These are phyloP conservation scores for Pseudogymnoascus sp. DNA, from an alignment of 2,329 filamentous ascomycete species.

Conservation along the genomic window DNA sequence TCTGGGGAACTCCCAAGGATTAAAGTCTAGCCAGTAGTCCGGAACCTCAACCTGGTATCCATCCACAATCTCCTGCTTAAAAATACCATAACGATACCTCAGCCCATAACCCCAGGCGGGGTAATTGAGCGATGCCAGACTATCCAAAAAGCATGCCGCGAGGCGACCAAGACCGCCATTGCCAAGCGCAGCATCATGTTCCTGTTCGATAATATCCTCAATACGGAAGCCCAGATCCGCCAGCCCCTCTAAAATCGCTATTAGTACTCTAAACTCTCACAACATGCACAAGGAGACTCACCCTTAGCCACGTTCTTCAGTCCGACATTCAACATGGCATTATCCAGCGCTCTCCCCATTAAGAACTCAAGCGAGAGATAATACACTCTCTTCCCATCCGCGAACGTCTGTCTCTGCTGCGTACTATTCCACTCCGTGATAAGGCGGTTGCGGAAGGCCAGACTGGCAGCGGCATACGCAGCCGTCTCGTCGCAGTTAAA, in stretches of 20 bases:
- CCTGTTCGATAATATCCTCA: conserved; percentile 89
- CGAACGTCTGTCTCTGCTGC: conserved; percentile 88
- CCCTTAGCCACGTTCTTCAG: conserved; percentile 78
- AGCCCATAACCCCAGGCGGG: conserved; percentile 97
- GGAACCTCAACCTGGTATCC: conserved; percentile 97
- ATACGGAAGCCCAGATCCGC: conserved; percentile 89
- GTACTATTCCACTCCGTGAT: conserved; percentile 97
- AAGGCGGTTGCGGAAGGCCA: conserved; percentile 88
- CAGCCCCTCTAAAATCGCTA: conserved; percentile 59
- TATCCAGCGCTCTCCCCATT: conserved; percentile 94
- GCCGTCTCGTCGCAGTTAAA: conserved; percentile 97
- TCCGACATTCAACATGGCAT: conserved; percentile 95
- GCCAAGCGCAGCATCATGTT: conserved; percentile 91
- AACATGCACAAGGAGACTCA: conserved; percentile 34
- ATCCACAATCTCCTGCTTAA: conserved; percentile 98
- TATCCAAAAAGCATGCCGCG: conserved; percentile 95
- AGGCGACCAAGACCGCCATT: conserved; percentile 93
- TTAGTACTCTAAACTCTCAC: not conserved
- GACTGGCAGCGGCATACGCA: conserved; percentile 81
- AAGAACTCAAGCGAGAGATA: conserved; percentile 96
- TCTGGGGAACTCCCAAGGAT: conserved; percentile 96
- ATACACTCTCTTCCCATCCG: conserved; percentile 89
- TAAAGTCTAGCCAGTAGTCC: conserved; percentile 99
- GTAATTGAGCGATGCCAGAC: conserved; percentile 87
- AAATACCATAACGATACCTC: conserved; percentile 93